Percentiles rank a stretch among this genome's conserved stretches.
Conservation (phyloP, 129 eudicot genomes). For the Oenanthe sinensis region DNA sequence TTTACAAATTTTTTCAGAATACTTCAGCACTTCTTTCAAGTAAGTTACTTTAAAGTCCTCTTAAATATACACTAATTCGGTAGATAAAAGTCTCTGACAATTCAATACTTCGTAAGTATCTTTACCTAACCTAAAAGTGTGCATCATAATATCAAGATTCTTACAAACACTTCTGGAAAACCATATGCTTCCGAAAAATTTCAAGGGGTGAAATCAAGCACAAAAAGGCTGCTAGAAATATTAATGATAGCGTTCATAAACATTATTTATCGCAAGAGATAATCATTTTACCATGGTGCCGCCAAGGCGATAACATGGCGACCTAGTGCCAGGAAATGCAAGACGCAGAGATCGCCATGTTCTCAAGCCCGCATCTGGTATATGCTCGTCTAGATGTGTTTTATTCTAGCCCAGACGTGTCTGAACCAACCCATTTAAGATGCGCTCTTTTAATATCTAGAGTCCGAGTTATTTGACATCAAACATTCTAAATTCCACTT, state of each 20-base stretch:
- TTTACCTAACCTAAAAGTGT: not conserved
- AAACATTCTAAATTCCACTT: not conserved
- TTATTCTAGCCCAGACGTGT: not conserved
- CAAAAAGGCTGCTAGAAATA: not conserved
- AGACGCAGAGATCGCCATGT: not conserved
- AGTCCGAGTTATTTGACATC: not conserved
- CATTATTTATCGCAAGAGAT: not conserved
- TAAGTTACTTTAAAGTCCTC: not conserved
- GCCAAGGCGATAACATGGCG: not conserved
- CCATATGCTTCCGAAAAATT: not conserved
- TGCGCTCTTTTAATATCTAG: not conserved
- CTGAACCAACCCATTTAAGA: not conserved
- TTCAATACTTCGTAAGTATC: not conserved
- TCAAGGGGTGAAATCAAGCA: not conserved
- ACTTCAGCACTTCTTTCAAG: not conserved
- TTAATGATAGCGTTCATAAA: not conserved
- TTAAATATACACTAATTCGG: not conserved
- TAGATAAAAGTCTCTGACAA: not conserved
- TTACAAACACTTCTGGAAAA: not conserved
- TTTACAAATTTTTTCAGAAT: not conserved
- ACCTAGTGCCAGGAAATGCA: not conserved
- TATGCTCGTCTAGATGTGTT: not conserved
- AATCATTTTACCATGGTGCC: not conserved
- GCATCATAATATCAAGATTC: not conserved
- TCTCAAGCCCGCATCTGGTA: not conserved